Evolutionary conservation across 176 grass and related monocot genomes (phyloP), one percentile per base, ranked within the genome.

Genomic region (Avena atlantica): DNA sequence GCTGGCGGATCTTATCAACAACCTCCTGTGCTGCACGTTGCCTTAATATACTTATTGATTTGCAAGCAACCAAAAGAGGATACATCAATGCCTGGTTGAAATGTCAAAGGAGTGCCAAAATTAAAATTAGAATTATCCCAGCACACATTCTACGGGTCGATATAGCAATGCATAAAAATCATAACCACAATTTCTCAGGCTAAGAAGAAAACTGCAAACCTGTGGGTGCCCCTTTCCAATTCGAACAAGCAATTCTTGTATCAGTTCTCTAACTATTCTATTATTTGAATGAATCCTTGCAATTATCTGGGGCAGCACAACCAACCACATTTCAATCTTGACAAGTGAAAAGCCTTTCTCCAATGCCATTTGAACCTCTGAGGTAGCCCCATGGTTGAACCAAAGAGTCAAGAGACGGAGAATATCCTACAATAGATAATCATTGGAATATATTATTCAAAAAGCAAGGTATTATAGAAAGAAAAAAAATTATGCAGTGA

Each of bases 241-340:
- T 83, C 67, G 90, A 85, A 98, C 96, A 51, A 98, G 87, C 88
- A 98, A 94, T 47, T 90, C 83, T 60, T 98, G 93, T 91, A 98
- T 98, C 85, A 98, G 80, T 91, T 96, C 96, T 92, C 93, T 95
- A 78, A 98, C 96, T 83, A 85, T 76, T 84, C 47, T 91, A 77
- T 91, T 98, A 81, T 98, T 98, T 68, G 93, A 98, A 90, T 98
- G 96, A 86, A 98, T 98, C 78, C 96, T 96, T 81, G 96, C 96
- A 79, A 98, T 98, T 91, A 98, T 98, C 89, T 98, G 96, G 13
- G 96, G 96, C 40, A 98, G 78, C 83, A 98, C 96, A 85, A 95
- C 96, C 84, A 98, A 82, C 96, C 96, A 98, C 93, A 98, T 95
- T 89, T 98, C 96, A 86, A 98, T 98, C 78, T 93, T 98, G 36